These are phyloP conservation scores for Ustilago trichophora DNA, from an alignment of 1,284 basidiomycete genomes.

Conservation along the genomic window DNA sequence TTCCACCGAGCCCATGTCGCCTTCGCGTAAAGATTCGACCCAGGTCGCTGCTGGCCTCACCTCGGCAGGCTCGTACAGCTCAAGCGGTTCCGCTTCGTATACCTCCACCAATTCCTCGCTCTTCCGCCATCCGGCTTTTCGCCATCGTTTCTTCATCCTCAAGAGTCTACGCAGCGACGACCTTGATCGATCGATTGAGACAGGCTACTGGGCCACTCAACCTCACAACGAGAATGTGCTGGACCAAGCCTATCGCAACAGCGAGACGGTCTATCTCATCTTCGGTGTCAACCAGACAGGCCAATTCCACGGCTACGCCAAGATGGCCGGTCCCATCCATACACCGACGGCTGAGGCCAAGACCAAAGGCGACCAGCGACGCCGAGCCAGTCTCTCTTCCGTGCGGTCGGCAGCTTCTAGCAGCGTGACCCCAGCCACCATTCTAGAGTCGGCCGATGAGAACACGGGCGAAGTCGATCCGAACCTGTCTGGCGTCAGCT, in stretches of 20 bases:
- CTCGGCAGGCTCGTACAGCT: slow-evolving; percentile 39
- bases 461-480: slow-evolving; percentile 1
- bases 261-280: slow-evolving; percentile 83
- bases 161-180: slow-evolving; percentile 81
- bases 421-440: slow-evolving; percentile 6
- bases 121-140: slow-evolving; percentile 78
- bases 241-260: slow-evolving; percentile 89
- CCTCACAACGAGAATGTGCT: slow-evolving; percentile 80
- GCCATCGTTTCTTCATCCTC: slow-evolving; percentile 88
- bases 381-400: slow-evolving; percentile 27
- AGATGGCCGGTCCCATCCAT: slow-evolving; percentile 60
- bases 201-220: slow-evolving; percentile 89
- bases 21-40: slow-evolving; percentile 6
- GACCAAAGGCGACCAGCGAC: slow-evolving; percentile 27
- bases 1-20: slow-evolving; percentile 18
- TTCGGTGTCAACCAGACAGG: slow-evolving; percentile 92
- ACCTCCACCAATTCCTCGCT: slow-evolving; percentile 71
- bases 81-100: slow-evolving; percentile 51
- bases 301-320: slow-evolving; percentile 65
- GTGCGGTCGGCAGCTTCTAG: slow-evolving; percentile 16
- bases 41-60: slow-evolving; percentile 16
- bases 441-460: slow-evolving; percentile 24
- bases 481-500: background rate
- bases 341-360: slow-evolving; percentile 24
- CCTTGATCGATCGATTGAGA: slow-evolving; percentile 81